A percentile compares a stretch with the other conserved stretches of the same genome.
These are phyloP conservation scores for Hibiscus trionum DNA, from an alignment of 345 rosid species.

Conservation along the genomic window DNA sequence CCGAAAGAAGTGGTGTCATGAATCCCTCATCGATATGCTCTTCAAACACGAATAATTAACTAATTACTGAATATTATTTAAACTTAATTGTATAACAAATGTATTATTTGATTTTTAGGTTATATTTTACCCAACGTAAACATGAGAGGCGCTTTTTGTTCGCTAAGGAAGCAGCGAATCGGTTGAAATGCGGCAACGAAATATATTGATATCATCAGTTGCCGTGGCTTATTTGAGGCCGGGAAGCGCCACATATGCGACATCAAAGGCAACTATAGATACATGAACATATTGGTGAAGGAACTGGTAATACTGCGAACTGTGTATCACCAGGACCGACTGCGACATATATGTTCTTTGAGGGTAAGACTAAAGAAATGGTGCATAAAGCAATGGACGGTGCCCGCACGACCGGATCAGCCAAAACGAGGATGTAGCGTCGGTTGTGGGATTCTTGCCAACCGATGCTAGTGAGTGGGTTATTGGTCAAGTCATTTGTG, in stretches of 20 bases:
- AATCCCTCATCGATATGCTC: too few relatives aligned
- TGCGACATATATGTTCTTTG: slow-evolving; percentile 38
- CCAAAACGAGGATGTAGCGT: slow-evolving; percentile 29
- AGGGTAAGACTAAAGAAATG: slow-evolving; percentile 35
- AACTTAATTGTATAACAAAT: too few relatives aligned
- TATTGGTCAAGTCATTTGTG: slow-evolving; percentile 42
- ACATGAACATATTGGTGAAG: slow-evolving; percentile 34
- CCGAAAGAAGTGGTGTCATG: too few relatives aligned
- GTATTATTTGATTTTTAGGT: too few relatives aligned
- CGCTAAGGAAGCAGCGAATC: too few relatives aligned
- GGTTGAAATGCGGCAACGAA: too few relatives aligned
- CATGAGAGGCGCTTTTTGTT: too few relatives aligned
- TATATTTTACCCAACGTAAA: too few relatives aligned
- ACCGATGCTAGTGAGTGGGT: slow-evolving; percentile 47
- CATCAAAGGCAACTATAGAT: slow-evolving; percentile 48
- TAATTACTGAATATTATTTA: too few relatives aligned
- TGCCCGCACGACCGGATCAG: slow-evolving; percentile 35
- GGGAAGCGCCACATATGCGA: slow-evolving; percentile 22
- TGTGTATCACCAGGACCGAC: slow-evolving; percentile 47
- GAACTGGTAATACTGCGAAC: slow-evolving; percentile 39
- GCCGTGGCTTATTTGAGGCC: too few relatives aligned
- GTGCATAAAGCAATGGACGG: slow-evolving; percentile 16
- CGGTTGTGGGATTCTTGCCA: slow-evolving; percentile 40
- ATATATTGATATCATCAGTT: too few relatives aligned
- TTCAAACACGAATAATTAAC: too few relatives aligned